Base-by-base conservation (phyloP, 1,139 yeast genomes). In the Taphrina communis region DNA sequence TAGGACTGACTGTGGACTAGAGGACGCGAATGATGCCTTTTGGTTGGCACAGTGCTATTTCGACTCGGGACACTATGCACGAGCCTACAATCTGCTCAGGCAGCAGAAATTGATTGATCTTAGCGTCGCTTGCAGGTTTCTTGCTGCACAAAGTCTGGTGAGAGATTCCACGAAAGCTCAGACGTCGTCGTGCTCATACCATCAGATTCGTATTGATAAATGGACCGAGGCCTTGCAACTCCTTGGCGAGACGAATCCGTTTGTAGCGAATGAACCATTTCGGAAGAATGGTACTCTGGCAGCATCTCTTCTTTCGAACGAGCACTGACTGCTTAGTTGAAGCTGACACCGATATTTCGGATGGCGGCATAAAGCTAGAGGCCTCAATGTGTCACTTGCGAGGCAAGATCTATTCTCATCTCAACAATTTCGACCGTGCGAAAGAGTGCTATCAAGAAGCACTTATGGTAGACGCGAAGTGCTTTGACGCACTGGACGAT, bases 31-130 rank as follows among this genome's bases (percentile, higher is more conserved):
- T 75, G 98, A 94, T 77, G 97, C 97, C 14, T 93, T 92, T 77
- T 94, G 98, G 97, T 82, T 94, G 56, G 97, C 97, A 0, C 97
- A 94, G 78, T 96, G 90, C 1, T 88, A 89, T 76, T 90, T 87
- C 77, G 81, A 84, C 66, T 84, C 86, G 71, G 94, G 95, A 12
- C 86, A 90, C 75, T 92, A 86, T 76, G 84, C 88, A 51, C 82
- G 97, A 56, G 97, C 97, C 1, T 85, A 90, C 69, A 87, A 87
- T 73, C 78, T 93, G 62, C 77, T 86, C 17, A 75, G 81, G 44
- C 75, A 76, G 38, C 78, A 80, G 59, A 76, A 72, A 25, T 75
- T 78, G 66, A 75, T 82, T 59, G 82, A 79, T 31, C 79, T 84
- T 12, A 82, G 83, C 69, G 89, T 90, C 1, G 85, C 90, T 73